phyloP scores from a whole-genome alignment of 805 yeast genomes.

The Cephaloascus albidus region DNA sequence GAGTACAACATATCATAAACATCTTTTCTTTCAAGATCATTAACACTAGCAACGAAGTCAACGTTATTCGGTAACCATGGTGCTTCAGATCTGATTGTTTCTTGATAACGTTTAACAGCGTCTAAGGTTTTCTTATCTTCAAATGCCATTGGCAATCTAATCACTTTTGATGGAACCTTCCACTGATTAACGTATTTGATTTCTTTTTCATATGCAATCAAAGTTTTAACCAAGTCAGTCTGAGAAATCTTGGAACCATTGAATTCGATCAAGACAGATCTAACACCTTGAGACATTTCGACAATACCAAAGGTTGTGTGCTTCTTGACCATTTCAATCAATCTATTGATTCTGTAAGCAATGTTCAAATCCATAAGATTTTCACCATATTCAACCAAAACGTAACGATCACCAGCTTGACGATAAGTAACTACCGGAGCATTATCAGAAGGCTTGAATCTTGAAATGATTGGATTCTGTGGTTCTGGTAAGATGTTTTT shows the following conservation, averaged over 20 bases:
- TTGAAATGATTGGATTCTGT: constrained; percentile 64
- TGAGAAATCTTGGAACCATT: constrained; percentile 60
- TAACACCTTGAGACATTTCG: constrained; percentile 96
- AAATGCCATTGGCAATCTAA: constrained; percentile 91
- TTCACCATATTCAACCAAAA: constrained; percentile 89
- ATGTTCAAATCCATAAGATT: constrained; percentile 77
- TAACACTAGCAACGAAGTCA: constrained; percentile 86
- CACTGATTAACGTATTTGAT: constrained; percentile 70
- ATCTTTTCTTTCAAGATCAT: constrained; percentile 66
- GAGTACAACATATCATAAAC: constrained; percentile 80
- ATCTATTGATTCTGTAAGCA: constrained; percentile 75
- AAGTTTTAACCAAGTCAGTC: constrained; percentile 45
- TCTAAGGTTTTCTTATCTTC: constrained; percentile 85
- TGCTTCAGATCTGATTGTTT: constrained; percentile 86
- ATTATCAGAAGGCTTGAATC: constrained; percentile 27
- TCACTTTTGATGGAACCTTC: constrained; percentile 75
- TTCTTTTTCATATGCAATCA: constrained; percentile 69
- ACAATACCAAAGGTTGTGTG: constrained; percentile 70
- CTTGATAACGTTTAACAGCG: constrained; percentile 86
- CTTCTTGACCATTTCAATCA: constrained; percentile 61
- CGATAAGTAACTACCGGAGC: constrained; percentile 77
- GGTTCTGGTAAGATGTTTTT: constrained; percentile 22
- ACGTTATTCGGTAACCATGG: constrained; percentile 99
- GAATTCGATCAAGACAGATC: constrained; percentile 86
- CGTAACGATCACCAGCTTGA: constrained; percentile 95